These are phyloP conservation scores for Bocquillonia castaneifolia DNA, from an alignment of 441 rosid genomes.

Conservation along the genomic window DNA sequence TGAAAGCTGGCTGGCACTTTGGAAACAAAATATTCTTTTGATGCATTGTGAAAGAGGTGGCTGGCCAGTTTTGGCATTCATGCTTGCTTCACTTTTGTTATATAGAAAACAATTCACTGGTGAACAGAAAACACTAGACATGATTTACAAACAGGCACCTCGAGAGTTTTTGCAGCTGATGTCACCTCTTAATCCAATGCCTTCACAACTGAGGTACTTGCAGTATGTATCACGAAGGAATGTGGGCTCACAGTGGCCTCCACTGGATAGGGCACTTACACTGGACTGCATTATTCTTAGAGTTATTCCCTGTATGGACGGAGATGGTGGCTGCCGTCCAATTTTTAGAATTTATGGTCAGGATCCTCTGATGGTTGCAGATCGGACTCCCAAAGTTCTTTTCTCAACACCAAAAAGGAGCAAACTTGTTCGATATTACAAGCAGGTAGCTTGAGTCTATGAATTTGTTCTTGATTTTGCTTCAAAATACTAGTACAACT, in stretches of 20 bases:
- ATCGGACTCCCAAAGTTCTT: slow-evolving; percentile 62
- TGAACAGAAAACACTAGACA: slow-evolving; percentile 75
- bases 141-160: slow-evolving; percentile 84
- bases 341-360: slow-evolving; percentile 80
- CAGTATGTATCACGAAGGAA: slow-evolving; percentile 79
- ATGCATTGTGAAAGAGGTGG: slow-evolving; percentile 83
- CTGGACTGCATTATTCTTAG: slow-evolving; percentile 71
- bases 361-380: slow-evolving; percentile 62
- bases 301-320: slow-evolving; percentile 58
- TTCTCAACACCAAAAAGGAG: slow-evolving; percentile 70
- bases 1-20: slow-evolving; percentile 76
- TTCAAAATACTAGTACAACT: neutral
- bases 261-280: slow-evolving; percentile 68
- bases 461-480: neutral
- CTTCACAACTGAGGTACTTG: slow-evolving; percentile 88
- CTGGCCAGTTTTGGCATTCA: slow-evolving; percentile 87
- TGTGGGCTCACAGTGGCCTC: slow-evolving; percentile 77
- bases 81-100: slow-evolving; percentile 82
- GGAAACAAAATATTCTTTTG: slow-evolving; percentile 66
- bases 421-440: slow-evolving; percentile 55
- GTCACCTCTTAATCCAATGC: slow-evolving; percentile 71
- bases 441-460: slow-evolving; percentile 48
- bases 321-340: slow-evolving; percentile 78
- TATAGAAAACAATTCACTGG: slow-evolving; percentile 62
- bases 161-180: slow-evolving; percentile 65